phyloP scores from a whole-genome alignment of 192 early-diverging fungal genomes.

The Linderina pennispora region DNA sequence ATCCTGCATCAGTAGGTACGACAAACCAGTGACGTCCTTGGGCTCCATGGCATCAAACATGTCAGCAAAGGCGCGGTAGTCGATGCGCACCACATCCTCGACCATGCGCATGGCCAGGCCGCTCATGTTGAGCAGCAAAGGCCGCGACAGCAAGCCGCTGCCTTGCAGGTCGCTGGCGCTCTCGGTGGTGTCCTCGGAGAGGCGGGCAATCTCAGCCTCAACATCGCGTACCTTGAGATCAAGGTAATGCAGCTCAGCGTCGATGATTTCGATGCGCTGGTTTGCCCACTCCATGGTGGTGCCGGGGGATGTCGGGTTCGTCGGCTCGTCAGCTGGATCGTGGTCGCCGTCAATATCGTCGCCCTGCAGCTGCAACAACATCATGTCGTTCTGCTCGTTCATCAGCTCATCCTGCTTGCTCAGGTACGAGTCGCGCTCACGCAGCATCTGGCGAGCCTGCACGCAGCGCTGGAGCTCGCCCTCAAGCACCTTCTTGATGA shows the following conservation, averaged over 20 bases:
- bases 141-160: slow-evolving; percentile 14
- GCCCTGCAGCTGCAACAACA: slow-evolving; percentile 22
- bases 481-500: slow-evolving; percentile 35
- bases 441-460: slow-evolving; percentile 32
- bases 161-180: slow-evolving; percentile 1
- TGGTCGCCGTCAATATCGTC: slow-evolving; percentile 5
- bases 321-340: too few relatives aligned
- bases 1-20: slow-evolving; percentile 37
- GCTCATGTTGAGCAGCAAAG: slow-evolving; percentile 36
- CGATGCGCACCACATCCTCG: slow-evolving; percentile 43
- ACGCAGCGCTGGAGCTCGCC: slow-evolving; percentile 40
- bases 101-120: slow-evolving; percentile 48
- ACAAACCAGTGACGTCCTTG: slow-evolving; percentile 24
- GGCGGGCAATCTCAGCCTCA: slow-evolving; percentile 39
- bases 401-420: slow-evolving; percentile 35
- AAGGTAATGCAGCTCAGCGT: slow-evolving; percentile 41
- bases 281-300: slow-evolving; percentile 12
- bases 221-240: slow-evolving; percentile 44
- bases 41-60: slow-evolving; percentile 20
- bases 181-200: slow-evolving; percentile 13
- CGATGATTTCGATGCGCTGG: slow-evolving; percentile 40
- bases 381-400: slow-evolving; percentile 40
- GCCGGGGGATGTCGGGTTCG: neutral
- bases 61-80: slow-evolving; percentile 33
- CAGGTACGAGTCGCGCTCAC: slow-evolving; percentile 34